Conservation (phyloP, 2,329 filamentous ascomycete species). For the Fusarium foetens region DNA sequence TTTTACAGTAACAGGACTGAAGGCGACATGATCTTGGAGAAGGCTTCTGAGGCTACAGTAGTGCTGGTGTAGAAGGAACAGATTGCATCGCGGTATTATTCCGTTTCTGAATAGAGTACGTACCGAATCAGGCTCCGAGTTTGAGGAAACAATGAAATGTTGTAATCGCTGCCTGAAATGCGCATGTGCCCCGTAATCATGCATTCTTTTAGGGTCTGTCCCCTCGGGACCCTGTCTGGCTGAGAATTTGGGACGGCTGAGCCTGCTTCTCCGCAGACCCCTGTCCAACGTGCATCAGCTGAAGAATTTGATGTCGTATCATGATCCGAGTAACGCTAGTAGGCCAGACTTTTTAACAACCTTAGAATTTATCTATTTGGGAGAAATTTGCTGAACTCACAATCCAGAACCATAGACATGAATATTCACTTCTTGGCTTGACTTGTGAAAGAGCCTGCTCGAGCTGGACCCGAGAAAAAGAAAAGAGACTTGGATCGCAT, state of each 20-base stretch:
- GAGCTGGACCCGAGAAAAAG: no score
- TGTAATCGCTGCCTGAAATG: neutral
- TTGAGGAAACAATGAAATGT: no score
- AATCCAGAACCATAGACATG: rapidly evolving
- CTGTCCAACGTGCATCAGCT: neutral
- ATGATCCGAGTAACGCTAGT: rapidly evolving
- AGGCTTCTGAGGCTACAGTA: neutral
- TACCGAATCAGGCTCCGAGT: neutral
- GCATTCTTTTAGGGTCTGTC: neutral
- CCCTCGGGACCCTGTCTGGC: neutral
- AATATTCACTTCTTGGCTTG: rapidly evolving
- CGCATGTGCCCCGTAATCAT: neutral
- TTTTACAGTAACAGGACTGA: neutral
- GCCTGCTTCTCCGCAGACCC: neutral
- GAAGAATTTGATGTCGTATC: neutral
- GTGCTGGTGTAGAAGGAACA: neutral
- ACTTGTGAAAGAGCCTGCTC: no score
- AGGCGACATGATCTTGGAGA: rapidly evolving
- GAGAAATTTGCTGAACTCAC: rapidly evolving
- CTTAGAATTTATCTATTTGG: rapidly evolving
- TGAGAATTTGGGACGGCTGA: neutral
- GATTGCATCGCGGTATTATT: rapidly evolving
- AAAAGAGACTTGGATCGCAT: neutral
- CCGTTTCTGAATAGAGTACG: neutral
- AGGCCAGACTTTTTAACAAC: rapidly evolving